Evolutionary conservation across 768 basidiomycete genomes (phyloP).

Genomic region (Tylopilus intermedius): DNA sequence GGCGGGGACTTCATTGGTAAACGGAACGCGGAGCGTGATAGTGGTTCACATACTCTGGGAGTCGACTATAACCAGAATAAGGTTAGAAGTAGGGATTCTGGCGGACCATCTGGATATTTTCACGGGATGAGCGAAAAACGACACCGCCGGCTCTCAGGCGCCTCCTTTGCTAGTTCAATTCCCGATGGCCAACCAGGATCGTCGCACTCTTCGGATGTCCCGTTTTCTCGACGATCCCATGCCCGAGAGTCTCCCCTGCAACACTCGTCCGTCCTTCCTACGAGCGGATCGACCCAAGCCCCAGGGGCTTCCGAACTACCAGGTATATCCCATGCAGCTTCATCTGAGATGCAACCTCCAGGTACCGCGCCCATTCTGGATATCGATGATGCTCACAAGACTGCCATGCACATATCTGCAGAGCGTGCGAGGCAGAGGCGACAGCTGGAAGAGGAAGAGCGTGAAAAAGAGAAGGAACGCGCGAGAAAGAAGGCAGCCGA

Average conservation of each 20-base stretch:
- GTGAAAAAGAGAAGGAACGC: conserved; percentile 74
- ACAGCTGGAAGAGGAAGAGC: conserved; percentile 78
- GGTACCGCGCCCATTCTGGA: conserved; percentile 34
- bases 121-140: conserved; percentile 15
- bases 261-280: conserved; percentile 25
- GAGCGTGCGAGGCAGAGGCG: conserved; percentile 76
- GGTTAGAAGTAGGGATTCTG: conserved; percentile 15
- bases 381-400: conserved; percentile 64
- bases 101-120: conserved; percentile 8
- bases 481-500: conserved; percentile 77
- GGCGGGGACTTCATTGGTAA: conserved; percentile 16
- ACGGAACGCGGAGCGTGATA: conserved; percentile 19
- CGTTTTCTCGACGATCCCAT: conserved; percentile 32
- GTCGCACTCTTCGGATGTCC: conserved; percentile 18
- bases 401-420: conserved; percentile 79
- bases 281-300: conserved; percentile 5
- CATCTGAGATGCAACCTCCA: conserved; percentile 31
- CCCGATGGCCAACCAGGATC: conserved; percentile 20
- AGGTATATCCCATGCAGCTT: conserved; percentile 37
- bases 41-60: conserved; percentile 5
- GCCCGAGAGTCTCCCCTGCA: conserved; percentile 42
- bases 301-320: conserved; percentile 39
- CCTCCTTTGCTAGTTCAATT: conserved; percentile 20
- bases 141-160: conserved; percentile 20
- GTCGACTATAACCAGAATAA: conserved; percentile 19